phyloP scores from a whole-genome alignment of 805 yeast species.

The Saturnispora quitensis region DNA sequence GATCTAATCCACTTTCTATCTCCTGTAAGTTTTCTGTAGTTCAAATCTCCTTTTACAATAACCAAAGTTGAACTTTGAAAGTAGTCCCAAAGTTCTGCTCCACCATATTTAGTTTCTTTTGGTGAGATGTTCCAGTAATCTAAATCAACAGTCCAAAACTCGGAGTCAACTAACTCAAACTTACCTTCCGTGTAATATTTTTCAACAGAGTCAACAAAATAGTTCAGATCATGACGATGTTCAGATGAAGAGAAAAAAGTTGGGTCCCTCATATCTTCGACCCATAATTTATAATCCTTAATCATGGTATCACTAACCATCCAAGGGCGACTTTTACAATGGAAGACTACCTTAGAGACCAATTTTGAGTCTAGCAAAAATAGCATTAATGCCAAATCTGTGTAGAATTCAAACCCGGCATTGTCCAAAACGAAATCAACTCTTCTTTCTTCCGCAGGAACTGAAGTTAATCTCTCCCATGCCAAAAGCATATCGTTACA shows the following conservation, averaged over 20 bases:
- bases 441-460: slow-evolving; percentile 32
- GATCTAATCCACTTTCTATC: slow-evolving; percentile 84
- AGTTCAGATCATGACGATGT: slow-evolving; percentile 37
- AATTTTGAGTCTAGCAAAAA: slow-evolving; percentile 66
- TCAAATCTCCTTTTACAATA: slow-evolving; percentile 90
- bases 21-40: slow-evolving; percentile 88
- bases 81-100: slow-evolving; percentile 50
- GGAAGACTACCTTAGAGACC: slow-evolving; percentile 57
- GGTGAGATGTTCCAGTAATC: slow-evolving; percentile 66
- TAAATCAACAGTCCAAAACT: slow-evolving; percentile 79
- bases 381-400: slow-evolving; percentile 63
- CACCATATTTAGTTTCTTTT: slow-evolving; percentile 44
- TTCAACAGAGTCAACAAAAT: slow-evolving; percentile 38
- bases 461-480: slow-evolving; percentile 41
- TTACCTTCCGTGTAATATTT: slow-evolving; percentile 37
- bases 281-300: slow-evolving; percentile 57
- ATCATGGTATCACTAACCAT: slow-evolving; percentile 95
- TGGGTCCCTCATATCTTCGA: slow-evolving; percentile 46
- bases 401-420: slow-evolving; percentile 89
- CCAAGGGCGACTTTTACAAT: slow-evolving; percentile 91
- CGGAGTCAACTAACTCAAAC: slow-evolving; percentile 45
- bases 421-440: slow-evolving; percentile 85
- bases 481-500: slow-evolving; percentile 65
- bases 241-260: slow-evolving; percentile 37
- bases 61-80: slow-evolving; percentile 58